Evolutionary conservation across 2,329 filamentous ascomycete genomes (phyloP).

Genomic region (Zasmidium cellare): DNA sequence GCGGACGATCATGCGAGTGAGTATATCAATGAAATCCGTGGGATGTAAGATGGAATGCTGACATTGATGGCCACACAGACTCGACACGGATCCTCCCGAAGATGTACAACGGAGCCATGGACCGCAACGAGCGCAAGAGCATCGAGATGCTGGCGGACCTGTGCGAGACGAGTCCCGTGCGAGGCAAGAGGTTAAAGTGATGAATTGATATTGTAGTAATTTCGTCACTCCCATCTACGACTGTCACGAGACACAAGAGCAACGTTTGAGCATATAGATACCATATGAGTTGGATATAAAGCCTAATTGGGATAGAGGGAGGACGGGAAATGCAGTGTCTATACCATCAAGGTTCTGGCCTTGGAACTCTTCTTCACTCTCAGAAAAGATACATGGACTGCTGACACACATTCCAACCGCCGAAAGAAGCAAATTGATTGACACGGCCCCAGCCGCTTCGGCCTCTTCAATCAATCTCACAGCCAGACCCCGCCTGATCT

Average conservation of each 20-base stretch:
- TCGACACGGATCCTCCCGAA: slow-evolving; percentile 60
- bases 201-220: slow-evolving; percentile 12
- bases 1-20: slow-evolving; percentile 76
- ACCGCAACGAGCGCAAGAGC: slow-evolving; percentile 60
- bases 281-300: background rate
- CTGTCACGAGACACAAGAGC: slow-evolving; percentile 2
- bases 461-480: background rate
- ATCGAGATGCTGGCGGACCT: slow-evolving; percentile 39
- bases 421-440: background rate
- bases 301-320: background rate
- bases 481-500: slow-evolving; percentile 1
- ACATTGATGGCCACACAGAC: slow-evolving; percentile 27
- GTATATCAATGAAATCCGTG: slow-evolving; percentile 27
- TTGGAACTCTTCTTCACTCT: no score
- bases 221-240: background rate
- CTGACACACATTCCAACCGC: background rate
- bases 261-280: slow-evolving; percentile 6
- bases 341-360: background rate
- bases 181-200: slow-evolving; percentile 24
- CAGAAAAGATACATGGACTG: background rate
- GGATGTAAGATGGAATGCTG: slow-evolving; percentile 6
- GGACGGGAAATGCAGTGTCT: background rate
- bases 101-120: slow-evolving; percentile 63
- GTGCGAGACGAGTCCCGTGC: slow-evolving; percentile 29
- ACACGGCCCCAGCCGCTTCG: background rate